Base-by-base conservation (phyloP, 2,329 filamentous ascomycete genomes). In the Beauveria bassiana region DNA sequence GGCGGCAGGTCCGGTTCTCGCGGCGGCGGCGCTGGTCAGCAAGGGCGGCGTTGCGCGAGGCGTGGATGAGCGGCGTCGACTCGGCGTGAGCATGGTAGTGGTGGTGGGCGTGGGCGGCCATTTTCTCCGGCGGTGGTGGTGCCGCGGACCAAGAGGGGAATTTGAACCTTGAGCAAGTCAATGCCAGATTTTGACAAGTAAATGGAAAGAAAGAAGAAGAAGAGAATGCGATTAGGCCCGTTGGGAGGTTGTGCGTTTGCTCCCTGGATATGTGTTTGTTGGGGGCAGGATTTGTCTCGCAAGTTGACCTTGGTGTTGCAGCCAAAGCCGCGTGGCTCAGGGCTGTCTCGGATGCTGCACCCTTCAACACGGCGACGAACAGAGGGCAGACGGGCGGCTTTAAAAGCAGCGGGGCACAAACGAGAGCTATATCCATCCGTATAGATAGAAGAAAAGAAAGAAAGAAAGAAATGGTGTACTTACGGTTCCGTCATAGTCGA, bases 51-150 rank as follows among this genome's bases (percentile, higher is more conserved):
- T 87, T 77, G 20, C 70, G 80, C 63, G 90, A 83, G 57, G 82
- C 86, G 68, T 85, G 79, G 64, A 91, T 81, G 67, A 91, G 79
- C 62, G 88, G 88, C 56, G 86, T 89, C 61, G 77, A 78, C 76
- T 91, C 87, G 71, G 63, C 67, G 50, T 61, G 49, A 12, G 34
- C n/a, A 31, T 31, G 28, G n/a, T 38, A 34, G 24, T 45, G n/a
- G 31, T 38, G 34, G n/a, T 52, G 28, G 26, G 28, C 14, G 50
- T 54, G 31, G n/a, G 40, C 50, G 59, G 71, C 65, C 74, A 76
- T 75, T 57, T 62, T 62, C 40, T 62, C 53, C 22, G 40, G 51
- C 34, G 50, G 38, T 14, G 34, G 38, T 43, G 46, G 31, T 47
- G 58, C 38, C 58, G 50, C 26, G 52, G 59, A 51, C 31, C 52